phyloP scores from a whole-genome alignment of 257 asterid species.

The Nicotiana benthamiana region DNA sequence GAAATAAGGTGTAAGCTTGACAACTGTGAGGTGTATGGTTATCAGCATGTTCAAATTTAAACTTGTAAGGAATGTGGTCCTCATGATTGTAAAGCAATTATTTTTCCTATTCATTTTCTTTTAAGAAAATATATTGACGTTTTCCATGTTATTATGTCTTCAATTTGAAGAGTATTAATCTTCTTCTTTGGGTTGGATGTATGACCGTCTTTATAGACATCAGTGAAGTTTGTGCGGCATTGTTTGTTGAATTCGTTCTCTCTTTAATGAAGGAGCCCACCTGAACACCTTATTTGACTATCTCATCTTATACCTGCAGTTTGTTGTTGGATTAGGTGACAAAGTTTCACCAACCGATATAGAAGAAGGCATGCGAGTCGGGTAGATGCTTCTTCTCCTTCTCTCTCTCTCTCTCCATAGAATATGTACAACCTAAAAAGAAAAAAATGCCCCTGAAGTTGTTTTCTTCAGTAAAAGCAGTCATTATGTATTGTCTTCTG shows the following conservation, averaged over 20 bases:
- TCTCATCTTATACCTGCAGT: conserved; percentile 38
- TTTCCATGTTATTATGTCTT: background rate
- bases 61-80: background rate
- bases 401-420: background rate
- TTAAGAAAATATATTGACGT: background rate
- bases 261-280: conserved; percentile 14
- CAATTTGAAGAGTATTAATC: background rate
- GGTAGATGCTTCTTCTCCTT: conserved; percentile 35
- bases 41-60: background rate
- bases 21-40: background rate
- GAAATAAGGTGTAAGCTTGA: background rate
- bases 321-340: conserved; percentile 94
- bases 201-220: background rate
- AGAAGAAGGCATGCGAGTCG: conserved; percentile 99
- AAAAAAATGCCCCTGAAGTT: background rate
- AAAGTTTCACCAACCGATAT: conserved; percentile 97
- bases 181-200: background rate
- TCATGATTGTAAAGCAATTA: background rate
- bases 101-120: background rate
- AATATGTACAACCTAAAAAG: background rate
- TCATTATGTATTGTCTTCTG: background rate
- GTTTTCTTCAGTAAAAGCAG: background rate
- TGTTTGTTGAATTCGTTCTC: background rate
- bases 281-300: conserved; percentile 25
- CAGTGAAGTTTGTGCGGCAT: background rate